A percentile compares a stretch with the other conserved stretches of the same genome.
Evolutionary conservation across 768 basidiomycete genomes (phyloP).

Genomic region (Termitomyces sp.): DNA sequence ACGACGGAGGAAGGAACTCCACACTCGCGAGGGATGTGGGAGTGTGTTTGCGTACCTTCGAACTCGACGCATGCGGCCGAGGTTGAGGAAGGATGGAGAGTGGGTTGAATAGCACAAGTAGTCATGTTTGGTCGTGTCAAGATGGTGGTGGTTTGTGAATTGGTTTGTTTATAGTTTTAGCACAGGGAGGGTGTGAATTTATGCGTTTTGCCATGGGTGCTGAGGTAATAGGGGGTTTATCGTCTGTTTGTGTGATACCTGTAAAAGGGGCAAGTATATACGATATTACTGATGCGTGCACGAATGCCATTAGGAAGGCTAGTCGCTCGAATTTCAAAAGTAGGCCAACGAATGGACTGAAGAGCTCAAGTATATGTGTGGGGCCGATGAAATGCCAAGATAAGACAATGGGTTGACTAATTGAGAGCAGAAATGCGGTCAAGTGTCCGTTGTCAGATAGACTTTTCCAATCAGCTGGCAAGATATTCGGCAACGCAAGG

Average conservation of each 20-base stretch:
- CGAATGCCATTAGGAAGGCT: too few relatives aligned
- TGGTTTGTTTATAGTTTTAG: background rate
- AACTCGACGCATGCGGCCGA: background rate
- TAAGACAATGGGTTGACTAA: too few relatives aligned
- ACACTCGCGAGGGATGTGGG: slow-evolving; percentile 4
- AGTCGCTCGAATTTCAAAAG: too few relatives aligned
- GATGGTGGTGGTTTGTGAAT: slow-evolving; percentile 1
- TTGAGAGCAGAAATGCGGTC: too few relatives aligned
- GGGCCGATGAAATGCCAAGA: too few relatives aligned
- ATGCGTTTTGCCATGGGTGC: background rate
- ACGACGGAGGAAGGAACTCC: background rate
- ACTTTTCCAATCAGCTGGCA: too few relatives aligned
- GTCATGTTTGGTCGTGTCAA: background rate
- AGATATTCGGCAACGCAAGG: too few relatives aligned
- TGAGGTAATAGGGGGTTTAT: background rate
- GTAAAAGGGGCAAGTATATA: background rate
- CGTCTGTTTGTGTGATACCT: background rate
- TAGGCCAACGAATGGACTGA: too few relatives aligned
- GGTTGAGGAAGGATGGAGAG: background rate
- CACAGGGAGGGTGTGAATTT: background rate
- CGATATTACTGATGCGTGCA: too few relatives aligned
- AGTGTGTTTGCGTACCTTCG: background rate
- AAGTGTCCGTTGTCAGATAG: too few relatives aligned
- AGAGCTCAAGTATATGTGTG: too few relatives aligned
- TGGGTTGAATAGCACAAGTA: background rate